Conservation (phyloP, 1,139 yeast genomes). For the Protomyces pachydermus region DNA sequence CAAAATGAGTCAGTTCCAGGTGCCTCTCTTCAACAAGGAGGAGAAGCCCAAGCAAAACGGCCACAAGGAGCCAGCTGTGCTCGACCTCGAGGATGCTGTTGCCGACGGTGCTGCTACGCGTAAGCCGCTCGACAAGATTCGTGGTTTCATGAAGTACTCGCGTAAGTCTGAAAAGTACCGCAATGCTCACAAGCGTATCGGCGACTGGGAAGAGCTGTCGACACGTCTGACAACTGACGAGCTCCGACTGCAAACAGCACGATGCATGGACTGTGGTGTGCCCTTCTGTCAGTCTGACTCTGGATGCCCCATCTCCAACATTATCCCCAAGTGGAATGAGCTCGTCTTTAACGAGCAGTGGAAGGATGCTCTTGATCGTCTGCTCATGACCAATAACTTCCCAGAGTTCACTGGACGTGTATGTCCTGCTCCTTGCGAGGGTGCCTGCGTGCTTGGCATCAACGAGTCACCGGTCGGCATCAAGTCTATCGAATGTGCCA, state of each 20-base stretch:
- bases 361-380: constrained; percentile 87
- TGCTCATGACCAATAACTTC: constrained; percentile 94
- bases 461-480: constrained; percentile 95
- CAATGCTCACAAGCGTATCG: constrained; percentile 65
- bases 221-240: constrained; percentile 78
- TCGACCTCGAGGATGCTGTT: constrained; percentile 85
- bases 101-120: constrained; percentile 61
- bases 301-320: constrained; percentile 95
- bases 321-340: constrained; percentile 97
- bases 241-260: constrained; percentile 86
- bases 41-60: constrained; percentile 56
- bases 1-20: constrained; percentile 43
- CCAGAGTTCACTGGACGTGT: constrained; percentile 98
- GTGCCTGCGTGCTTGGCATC: constrained; percentile 94
- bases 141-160: constrained; percentile 90
- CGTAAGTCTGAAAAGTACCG: constrained; percentile 86
- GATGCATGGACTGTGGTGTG: constrained; percentile 99
- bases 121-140: constrained; percentile 65
- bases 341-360: constrained; percentile 91
- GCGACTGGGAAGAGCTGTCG: constrained; percentile 91
- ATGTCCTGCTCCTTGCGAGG: constrained; percentile 99
- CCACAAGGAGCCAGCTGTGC: constrained; percentile 75
- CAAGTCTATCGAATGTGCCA: constrained; percentile 92
- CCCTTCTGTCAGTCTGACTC: constrained; percentile 98
- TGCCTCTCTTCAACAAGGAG: constrained; percentile 28